phyloP scores from a whole-genome alignment of 306 rosid species.

The Senna siamea region DNA sequence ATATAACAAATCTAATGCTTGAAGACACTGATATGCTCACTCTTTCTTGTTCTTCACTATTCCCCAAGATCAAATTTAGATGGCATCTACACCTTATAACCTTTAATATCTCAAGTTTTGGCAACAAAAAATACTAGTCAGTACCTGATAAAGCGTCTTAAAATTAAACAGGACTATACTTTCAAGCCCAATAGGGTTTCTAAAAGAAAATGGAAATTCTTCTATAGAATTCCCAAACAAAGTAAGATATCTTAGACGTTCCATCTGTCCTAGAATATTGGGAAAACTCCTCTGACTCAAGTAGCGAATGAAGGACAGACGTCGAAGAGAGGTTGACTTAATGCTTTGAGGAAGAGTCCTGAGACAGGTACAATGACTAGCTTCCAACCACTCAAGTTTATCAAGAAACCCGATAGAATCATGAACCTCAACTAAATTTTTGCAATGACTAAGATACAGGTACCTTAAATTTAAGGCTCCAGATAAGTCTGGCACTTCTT shows the following conservation, averaged over 20 bases:
- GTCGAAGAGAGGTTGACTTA: background rate
- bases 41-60: slow-evolving; percentile 14
- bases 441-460: background rate
- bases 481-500: background rate
- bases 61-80: background rate
- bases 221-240: background rate
- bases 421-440: background rate
- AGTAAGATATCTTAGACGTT: background rate
- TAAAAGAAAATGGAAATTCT: slow-evolving; percentile 17
- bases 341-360: background rate
- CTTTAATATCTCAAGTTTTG: slow-evolving; percentile 18
- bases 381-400: background rate
- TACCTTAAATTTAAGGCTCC: background rate
- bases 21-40: background rate
- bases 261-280: too few species aligned
- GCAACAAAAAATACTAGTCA: slow-evolving; percentile 5
- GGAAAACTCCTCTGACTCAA: background rate
- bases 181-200: too few species aligned
- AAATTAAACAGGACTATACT: too few species aligned
- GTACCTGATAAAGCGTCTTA: too few species aligned
- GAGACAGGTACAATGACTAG: background rate
- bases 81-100: background rate
- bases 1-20: background rate
- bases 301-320: background rate
- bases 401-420: background rate